Percentiles rank a stretch among this genome's conserved stretches.
Evolutionary conservation across 257 asterid genomes (phyloP).

Genomic region (Thymus mandschuricus): DNA sequence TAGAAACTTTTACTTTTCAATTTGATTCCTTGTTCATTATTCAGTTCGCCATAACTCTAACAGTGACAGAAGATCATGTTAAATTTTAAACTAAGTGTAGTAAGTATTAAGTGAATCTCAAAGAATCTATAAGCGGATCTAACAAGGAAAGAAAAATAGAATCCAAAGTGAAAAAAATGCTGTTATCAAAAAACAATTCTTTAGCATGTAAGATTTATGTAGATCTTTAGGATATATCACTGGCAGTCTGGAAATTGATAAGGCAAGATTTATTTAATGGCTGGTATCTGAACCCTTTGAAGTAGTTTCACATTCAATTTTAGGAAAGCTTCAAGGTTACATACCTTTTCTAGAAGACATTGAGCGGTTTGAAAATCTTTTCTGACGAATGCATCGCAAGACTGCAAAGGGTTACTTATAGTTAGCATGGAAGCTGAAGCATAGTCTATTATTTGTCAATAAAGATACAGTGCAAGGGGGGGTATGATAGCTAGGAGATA

Average conservation of each 20-base stretch:
- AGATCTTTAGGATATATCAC: not conserved
- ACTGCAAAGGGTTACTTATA: conserved; percentile 47
- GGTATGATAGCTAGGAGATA: conserved; percentile 16
- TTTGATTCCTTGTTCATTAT: no score
- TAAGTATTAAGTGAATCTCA: no score
- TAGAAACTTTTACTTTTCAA: no score
- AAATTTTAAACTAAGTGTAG: no score
- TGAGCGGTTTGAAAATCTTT: conserved; percentile 48
- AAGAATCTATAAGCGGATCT: no score
- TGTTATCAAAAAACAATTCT: no score
- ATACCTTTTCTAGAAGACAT: conserved; percentile 61
- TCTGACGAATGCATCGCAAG: conserved; percentile 55
- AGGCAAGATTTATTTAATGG: not conserved
- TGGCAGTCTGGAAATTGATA: not conserved
- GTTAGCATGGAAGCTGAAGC: conserved; percentile 22
- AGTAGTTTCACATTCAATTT: conserved; percentile 10
- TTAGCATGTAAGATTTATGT: no score
- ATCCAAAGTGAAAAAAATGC: no score
- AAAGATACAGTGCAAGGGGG: not conserved
- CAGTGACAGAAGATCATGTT: no score
- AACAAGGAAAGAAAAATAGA: no score
- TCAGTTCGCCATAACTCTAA: no score
- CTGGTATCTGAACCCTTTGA: conserved; percentile 4
- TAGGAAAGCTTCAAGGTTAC: conserved; percentile 18
- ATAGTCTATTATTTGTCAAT: not conserved